These are phyloP conservation scores for Peziza echinospora DNA, from an alignment of 495 filamentous ascomycete genomes.

Conservation along the genomic window DNA sequence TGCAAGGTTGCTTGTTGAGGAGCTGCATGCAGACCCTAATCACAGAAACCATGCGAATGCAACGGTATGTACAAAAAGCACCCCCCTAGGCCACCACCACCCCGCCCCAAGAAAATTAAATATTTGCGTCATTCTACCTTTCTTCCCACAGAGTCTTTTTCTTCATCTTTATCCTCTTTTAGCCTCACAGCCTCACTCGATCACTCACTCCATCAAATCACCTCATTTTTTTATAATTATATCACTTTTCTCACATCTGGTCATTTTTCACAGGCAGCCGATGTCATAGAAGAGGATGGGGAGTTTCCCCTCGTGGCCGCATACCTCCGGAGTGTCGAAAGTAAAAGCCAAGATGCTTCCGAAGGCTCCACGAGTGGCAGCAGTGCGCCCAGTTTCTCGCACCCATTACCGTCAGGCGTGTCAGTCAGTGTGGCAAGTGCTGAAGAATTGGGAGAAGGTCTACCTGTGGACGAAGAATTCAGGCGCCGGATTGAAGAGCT, in stretches of 20 bases:
- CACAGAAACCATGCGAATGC: constrained; percentile 41
- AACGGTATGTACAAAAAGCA: constrained; percentile 22
- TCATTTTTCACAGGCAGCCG: constrained; percentile 31
- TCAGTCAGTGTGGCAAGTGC: constrained; percentile 44
- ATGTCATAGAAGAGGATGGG: constrained; percentile 48
- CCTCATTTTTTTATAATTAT: no score
- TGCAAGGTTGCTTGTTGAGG: constrained; percentile 57
- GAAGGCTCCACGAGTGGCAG: background rate
- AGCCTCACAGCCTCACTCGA: no score
- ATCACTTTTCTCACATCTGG: no score
- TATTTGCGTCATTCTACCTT: no score
- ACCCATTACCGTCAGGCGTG: constrained; percentile 39
- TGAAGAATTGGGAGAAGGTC: constrained; percentile 35
- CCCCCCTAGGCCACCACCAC: background rate
- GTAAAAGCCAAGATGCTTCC: constrained; percentile 2
- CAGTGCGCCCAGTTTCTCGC: constrained; percentile 16
- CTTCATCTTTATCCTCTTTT: no score
- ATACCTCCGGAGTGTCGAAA: constrained; percentile 37
- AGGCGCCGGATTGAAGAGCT: constrained; percentile 55
- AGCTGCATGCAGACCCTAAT: constrained; percentile 45
- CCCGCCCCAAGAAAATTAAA: no score
- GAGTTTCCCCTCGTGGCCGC: constrained; percentile 46
- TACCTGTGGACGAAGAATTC: constrained; percentile 45
- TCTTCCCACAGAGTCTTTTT: no score
- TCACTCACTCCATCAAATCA: no score